These are phyloP conservation scores for Closterium sp. DNA, from an alignment of 139 green algal species.

Conservation along the genomic window DNA sequence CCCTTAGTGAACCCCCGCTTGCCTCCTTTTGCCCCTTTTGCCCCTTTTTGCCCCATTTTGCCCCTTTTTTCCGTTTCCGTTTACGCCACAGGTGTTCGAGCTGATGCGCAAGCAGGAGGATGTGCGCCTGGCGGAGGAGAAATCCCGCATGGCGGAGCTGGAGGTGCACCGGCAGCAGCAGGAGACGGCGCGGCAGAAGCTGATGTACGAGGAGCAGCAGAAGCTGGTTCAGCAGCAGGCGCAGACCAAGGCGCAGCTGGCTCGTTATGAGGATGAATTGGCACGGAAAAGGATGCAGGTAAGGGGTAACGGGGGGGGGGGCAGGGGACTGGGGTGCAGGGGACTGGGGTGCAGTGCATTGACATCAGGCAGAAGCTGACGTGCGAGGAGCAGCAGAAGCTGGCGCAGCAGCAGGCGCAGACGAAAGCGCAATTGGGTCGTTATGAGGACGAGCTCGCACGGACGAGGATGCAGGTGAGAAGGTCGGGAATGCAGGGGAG, in stretches of 20 bases:
- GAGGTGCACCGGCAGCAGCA: constrained; percentile 46
- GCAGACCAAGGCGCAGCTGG: constrained; percentile 81
- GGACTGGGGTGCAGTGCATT: no score
- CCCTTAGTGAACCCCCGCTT: background rate
- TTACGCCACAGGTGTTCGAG: constrained; percentile 79
- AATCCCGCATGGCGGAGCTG: constrained; percentile 55
- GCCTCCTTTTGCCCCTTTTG: background rate
- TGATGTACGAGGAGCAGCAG: constrained; percentile 71
- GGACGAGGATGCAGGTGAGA: constrained; percentile 55
- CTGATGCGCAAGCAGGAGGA: constrained; percentile 85
- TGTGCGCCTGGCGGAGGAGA: constrained; percentile 82
- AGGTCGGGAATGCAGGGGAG: background rate
- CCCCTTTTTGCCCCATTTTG: background rate
- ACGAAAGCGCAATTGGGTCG: constrained; percentile 77
- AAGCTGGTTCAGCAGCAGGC: constrained; percentile 79
- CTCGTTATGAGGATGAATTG: constrained; percentile 69
- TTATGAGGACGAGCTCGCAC: constrained; percentile 67
- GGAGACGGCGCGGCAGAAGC: constrained; percentile 72
- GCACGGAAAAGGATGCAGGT: constrained; percentile 56
- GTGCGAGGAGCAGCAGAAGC: constrained; percentile 73
- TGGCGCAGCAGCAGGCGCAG: constrained; percentile 80
- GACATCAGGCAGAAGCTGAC: constrained; percentile 76
- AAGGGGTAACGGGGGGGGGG: no score
- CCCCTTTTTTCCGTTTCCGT: no score
- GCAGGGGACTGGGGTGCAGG: background rate